Percentiles rank a stretch among this genome's conserved stretches.
These are phyloP conservation scores for Backusella psychrophila DNA, from an alignment of 192 early-diverging fungal species.

Conservation along the genomic window DNA sequence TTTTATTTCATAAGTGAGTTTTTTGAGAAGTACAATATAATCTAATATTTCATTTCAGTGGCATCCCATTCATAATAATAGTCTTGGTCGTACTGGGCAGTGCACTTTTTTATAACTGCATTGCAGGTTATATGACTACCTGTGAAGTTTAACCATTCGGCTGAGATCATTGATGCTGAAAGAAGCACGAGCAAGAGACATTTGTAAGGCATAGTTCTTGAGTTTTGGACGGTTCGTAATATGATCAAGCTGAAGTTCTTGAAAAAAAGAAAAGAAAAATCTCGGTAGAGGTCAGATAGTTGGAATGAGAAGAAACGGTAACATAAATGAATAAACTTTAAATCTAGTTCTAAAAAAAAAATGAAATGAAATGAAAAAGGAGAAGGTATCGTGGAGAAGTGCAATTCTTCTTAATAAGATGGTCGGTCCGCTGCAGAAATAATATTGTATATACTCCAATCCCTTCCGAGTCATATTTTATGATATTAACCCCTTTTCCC, in stretches of 20 bases:
- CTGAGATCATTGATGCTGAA: not conserved
- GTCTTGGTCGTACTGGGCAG: not conserved
- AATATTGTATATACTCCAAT: not conserved
- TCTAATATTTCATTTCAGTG: not conserved
- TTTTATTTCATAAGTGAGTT: not conserved
- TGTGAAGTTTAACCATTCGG: constrained; percentile 2
- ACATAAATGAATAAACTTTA: not conserved
- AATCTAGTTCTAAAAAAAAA: not conserved
- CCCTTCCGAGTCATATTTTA: not conserved
- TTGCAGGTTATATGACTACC: not conserved
- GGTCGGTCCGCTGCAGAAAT: not conserved
- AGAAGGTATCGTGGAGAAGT: not conserved
- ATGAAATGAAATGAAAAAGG: no score
- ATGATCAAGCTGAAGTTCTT: not conserved
- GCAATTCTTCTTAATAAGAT: not conserved
- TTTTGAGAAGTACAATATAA: not conserved
- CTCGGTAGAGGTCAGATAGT: not conserved
- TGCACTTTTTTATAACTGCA: not conserved
- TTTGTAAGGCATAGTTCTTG: not conserved
- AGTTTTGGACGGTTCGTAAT: not conserved
- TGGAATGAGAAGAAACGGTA: not conserved
- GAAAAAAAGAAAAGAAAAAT: not conserved
- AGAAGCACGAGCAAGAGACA: not conserved
- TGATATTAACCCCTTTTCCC: not conserved
- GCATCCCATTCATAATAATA: not conserved